Conservation (phyloP, 1,139 yeast genomes). For the Pneumocystis carinii region DNA sequence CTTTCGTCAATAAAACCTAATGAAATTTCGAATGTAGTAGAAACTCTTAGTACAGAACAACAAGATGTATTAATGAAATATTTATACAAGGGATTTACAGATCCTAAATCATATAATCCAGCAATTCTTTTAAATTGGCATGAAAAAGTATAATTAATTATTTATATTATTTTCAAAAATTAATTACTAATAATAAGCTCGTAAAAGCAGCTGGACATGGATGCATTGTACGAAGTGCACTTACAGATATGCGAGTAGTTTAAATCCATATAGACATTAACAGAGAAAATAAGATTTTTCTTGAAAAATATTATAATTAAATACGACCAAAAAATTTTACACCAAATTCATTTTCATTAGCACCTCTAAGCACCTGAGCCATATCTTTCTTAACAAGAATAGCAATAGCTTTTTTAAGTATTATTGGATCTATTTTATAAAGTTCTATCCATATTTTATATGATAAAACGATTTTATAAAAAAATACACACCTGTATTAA, state of each 20-base stretch:
- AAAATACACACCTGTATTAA: slow-evolving; percentile 14
- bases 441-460: slow-evolving; percentile 28
- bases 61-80: slow-evolving; percentile 72
- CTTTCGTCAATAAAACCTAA: slow-evolving; percentile 59
- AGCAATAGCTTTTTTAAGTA: slow-evolving; percentile 43
- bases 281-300: background rate
- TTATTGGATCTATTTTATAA: slow-evolving; percentile 42
- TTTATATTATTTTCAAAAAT: background rate
- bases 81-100: slow-evolving; percentile 71
- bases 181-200: slow-evolving; percentile 23
- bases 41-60: slow-evolving; percentile 44
- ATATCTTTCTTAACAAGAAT: slow-evolving; percentile 50
- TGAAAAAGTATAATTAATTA: slow-evolving; percentile 36
- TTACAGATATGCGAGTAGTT: slow-evolving; percentile 74
- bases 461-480: slow-evolving; percentile 16
- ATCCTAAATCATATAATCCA: slow-evolving; percentile 65
- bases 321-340: slow-evolving; percentile 32
- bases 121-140: slow-evolving; percentile 81
- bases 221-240: slow-evolving; percentile 59
- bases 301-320: background rate
- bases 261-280: slow-evolving; percentile 19
- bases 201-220: slow-evolving; percentile 77
- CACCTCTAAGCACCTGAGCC: slow-evolving; percentile 50
- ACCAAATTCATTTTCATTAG: slow-evolving; percentile 45
- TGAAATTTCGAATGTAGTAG: slow-evolving; percentile 50